Base-by-base conservation (phyloP, 768 basidiomycete species). In the Naematelia encephala region DNA sequence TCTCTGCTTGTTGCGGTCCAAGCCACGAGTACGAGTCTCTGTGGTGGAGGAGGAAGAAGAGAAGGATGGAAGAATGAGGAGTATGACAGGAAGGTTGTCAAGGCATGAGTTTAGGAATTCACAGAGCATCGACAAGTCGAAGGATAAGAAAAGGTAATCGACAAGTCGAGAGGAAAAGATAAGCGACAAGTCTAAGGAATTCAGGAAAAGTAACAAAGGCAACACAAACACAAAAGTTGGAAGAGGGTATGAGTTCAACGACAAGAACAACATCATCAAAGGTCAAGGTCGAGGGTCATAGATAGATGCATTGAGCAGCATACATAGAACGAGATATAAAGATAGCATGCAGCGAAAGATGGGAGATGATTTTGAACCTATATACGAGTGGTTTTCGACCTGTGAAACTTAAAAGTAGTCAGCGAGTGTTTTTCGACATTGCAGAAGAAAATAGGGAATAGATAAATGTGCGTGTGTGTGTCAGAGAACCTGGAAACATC, bases 401-500 rank as follows among this genome's bases (percentile, higher is more conserved):
- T 50, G 48, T 22, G 26, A 23, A 10, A 26, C 45, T 21, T 8
- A n/a, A n/a, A n/a, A n/a, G n/a, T n/a, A n/a, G 14, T 8, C 13
- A 16, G 21, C 19, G 19, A 43, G n/a, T 13, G 26, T 16, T 4
- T 13, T 27, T 27, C 19, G 28, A 23, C 4, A 26, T 14, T 11
- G 28, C 3, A 3, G n/a, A 47, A 58, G 26, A 42, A 42, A 19
- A 16, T 16, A 34, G 44, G 13, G 16, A 53, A 54, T 29, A 43
- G 45, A 49, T 4, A 14, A 43, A 22, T 45, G 46, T 21, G 29
- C 43, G 22, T 4, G 44, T 22, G 25, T 12, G 43, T 23, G 59
- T 67, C 66, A 67, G 66, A 67, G 66, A 62, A 61, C 66, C 66
- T 63, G 55, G 59, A 42, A 46, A 67, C 66, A 67, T 56, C 66